phyloP scores from a whole-genome alignment of 257 asterid genomes.

The Forsythia suspensa region DNA sequence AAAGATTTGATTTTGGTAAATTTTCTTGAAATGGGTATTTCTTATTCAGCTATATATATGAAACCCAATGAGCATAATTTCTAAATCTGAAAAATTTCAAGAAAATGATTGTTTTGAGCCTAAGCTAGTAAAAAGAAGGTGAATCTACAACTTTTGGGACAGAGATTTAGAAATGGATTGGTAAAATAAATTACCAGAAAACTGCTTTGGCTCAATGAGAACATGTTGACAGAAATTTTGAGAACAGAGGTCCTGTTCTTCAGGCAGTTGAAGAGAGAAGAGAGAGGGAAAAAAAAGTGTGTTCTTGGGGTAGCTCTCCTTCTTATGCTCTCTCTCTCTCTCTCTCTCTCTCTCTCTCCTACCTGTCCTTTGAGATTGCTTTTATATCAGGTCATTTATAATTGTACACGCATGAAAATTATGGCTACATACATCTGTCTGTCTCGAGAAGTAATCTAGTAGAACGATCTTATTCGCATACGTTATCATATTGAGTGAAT shows the following conservation, averaged over 20 bases:
- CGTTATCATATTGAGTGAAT: too few relatives aligned
- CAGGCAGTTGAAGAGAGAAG: neutral
- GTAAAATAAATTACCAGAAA: slow-evolving; percentile 34
- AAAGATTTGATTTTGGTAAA: neutral
- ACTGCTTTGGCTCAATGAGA: slow-evolving; percentile 42
- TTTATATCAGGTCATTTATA: slow-evolving; percentile 1
- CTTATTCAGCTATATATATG: neutral
- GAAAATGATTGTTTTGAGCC: too few relatives aligned
- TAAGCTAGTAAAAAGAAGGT: too few relatives aligned
- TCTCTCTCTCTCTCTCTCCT: slow-evolving; percentile 12
- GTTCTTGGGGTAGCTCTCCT: slow-evolving; percentile 17
- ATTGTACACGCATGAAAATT: neutral
- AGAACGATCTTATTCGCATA: too few relatives aligned
- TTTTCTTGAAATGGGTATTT: slow-evolving; percentile 21
- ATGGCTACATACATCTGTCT: neutral
- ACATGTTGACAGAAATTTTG: slow-evolving; percentile 30
- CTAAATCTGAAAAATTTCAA: neutral
- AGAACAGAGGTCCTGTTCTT: neutral
- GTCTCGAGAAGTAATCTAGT: too few relatives aligned
- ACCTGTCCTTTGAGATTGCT: slow-evolving; percentile 16
- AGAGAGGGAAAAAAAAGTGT: slow-evolving; percentile 8
- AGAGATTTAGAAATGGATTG: neutral
- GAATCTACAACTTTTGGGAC: slow-evolving; percentile 1
- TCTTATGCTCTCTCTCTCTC: slow-evolving; percentile 3
- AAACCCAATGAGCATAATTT: slow-evolving; percentile 8